Conservation (phyloP, 148 eudicot species). For the Cornus suecica region DNA sequence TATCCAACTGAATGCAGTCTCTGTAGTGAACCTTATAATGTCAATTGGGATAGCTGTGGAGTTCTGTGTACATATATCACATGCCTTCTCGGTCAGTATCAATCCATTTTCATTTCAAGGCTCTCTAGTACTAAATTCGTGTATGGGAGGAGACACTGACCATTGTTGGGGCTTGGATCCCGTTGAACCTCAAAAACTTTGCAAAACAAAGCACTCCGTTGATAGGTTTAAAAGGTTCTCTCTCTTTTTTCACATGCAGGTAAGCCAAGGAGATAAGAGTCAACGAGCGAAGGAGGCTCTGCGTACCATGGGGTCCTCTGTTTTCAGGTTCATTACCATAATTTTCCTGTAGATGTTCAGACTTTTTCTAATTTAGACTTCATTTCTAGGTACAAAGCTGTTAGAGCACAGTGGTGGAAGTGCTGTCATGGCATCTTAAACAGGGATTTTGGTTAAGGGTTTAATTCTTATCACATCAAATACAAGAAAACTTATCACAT, state of each 20-base stretch:
- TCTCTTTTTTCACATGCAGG: constrained; percentile 36
- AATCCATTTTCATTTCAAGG: not conserved
- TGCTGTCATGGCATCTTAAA: too few species aligned
- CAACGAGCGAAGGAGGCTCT: constrained; percentile 49
- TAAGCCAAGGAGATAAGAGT: constrained; percentile 48
- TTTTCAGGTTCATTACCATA: constrained; percentile 47
- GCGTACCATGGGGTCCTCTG: constrained; percentile 73
- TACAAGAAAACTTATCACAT: not conserved
- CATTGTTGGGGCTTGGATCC: not conserved
- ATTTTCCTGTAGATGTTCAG: not conserved
- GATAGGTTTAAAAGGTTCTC: too few species aligned
- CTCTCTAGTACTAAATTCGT: not conserved
- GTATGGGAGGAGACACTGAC: not conserved
- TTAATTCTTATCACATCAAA: too few species aligned
- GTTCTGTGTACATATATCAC: constrained; percentile 98
- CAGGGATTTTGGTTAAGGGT: too few species aligned
- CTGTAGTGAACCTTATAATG: constrained; percentile 98
- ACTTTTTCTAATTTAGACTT: not conserved
- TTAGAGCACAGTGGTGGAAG: too few species aligned
- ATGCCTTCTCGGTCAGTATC: constrained; percentile 86
- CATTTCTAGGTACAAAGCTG: not conserved
- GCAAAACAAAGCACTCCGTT: not conserved
- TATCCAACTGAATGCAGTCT: constrained; percentile 94
- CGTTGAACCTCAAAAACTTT: not conserved
- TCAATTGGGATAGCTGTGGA: constrained; percentile 96